Conservation (phyloP, 768 basidiomycete species). For the Cystobasidium tubakii region DNA sequence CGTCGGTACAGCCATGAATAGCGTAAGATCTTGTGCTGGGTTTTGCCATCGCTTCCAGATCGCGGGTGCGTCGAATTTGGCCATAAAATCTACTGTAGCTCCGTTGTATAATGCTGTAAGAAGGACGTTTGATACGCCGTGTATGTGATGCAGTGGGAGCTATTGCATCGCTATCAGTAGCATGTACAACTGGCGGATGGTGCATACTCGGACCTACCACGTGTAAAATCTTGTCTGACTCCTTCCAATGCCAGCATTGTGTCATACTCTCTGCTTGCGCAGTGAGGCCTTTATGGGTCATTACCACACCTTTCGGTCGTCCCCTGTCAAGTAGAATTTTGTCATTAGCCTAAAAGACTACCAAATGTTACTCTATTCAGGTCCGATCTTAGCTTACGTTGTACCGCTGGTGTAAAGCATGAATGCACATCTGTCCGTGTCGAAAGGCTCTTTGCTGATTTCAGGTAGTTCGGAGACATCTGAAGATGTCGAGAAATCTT, state of each 20-base stretch:
- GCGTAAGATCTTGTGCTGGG: constrained; percentile 42
- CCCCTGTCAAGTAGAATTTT: neutral
- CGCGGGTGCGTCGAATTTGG: constrained; percentile 45
- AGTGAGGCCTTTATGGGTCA: constrained; percentile 34
- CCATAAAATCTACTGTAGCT: constrained; percentile 47
- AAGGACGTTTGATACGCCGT: constrained; percentile 47
- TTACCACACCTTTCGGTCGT: constrained; percentile 20
- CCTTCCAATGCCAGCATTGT: constrained; percentile 31
- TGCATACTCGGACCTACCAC: constrained; percentile 17
- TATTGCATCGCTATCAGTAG: constrained; percentile 41
- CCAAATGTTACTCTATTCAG: neutral
- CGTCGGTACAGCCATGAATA: constrained; percentile 48
- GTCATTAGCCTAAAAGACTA: neutral
- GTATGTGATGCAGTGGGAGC: constrained; percentile 47
- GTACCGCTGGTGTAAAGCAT: constrained; percentile 47
- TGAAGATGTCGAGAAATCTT: constrained; percentile 17
- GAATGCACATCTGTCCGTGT: constrained; percentile 42
- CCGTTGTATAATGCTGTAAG: constrained; percentile 47
- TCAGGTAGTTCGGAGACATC: constrained; percentile 17
- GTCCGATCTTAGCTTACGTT: constrained; percentile 37
- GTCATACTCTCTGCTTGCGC: constrained; percentile 37
- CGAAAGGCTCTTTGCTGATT: constrained; percentile 34
- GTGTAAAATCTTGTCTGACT: constrained; percentile 29
- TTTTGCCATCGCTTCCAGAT: constrained; percentile 46
- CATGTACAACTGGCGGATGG: too few species aligned